Conservation (phyloP, 257 asterid genomes). For the Plantago ovata region DNA sequence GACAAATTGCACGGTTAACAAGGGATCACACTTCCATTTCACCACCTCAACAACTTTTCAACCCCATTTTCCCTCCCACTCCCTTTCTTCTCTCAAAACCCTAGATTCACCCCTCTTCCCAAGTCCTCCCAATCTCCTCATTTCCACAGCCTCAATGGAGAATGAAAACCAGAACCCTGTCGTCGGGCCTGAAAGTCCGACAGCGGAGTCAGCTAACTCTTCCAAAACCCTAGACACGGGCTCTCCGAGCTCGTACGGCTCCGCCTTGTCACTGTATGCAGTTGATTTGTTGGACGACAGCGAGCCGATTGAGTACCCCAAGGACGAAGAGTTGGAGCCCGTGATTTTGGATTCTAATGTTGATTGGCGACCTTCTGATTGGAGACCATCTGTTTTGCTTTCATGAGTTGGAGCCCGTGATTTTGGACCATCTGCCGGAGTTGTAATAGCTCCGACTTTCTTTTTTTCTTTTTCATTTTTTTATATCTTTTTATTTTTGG, state of each 20-base stretch:
- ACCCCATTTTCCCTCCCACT: neutral
- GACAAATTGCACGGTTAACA: no score
- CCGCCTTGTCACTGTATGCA: slow-evolving; percentile 13
- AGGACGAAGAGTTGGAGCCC: slow-evolving; percentile 12
- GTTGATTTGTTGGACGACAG: slow-evolving; percentile 24
- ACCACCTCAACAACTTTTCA: neutral
- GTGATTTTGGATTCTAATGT: neutral
- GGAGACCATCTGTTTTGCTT: no score
- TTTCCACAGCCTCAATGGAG: slow-evolving; percentile 19
- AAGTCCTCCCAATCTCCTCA: neutral
- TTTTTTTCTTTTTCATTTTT: no score
- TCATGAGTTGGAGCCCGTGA: no score
- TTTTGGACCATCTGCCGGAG: no score
- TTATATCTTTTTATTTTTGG: no score
- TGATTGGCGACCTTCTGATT: no score
- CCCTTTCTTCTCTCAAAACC: slow-evolving; percentile 31
- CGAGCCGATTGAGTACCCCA: slow-evolving; percentile 6
- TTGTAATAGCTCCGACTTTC: no score
- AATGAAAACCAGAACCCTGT: neutral
- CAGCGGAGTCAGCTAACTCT: slow-evolving; percentile 18
- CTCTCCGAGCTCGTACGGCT: neutral
- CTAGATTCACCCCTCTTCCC: slow-evolving; percentile 17
- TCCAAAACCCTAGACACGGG: slow-evolving; percentile 30
- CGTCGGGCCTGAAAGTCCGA: neutral
- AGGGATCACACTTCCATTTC: neutral